A percentile compares a stretch with the other conserved stretches of the same genome.
These are phyloP conservation scores for Oidium heveae DNA, from an alignment of 2,329 filamentous ascomycete genomes.

Conservation along the genomic window DNA sequence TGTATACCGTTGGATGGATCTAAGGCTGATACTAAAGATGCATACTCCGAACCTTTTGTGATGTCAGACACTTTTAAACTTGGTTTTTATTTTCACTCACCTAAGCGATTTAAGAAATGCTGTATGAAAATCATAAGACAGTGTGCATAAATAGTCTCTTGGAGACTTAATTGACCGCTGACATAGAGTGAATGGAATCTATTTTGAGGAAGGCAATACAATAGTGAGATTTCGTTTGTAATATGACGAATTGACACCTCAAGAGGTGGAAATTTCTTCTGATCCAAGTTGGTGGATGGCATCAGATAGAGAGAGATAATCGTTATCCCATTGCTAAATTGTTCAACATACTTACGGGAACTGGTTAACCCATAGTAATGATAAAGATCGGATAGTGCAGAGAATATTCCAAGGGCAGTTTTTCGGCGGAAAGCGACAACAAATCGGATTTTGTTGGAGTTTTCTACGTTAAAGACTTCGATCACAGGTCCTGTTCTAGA, in stretches of 20 bases:
- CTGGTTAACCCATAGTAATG: constrained; percentile 97
- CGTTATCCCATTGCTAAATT: constrained; percentile 95
- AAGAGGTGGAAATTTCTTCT: constrained; percentile 45
- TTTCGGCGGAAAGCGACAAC: constrained; percentile 87
- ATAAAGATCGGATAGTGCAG: constrained; percentile 82
- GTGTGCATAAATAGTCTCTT: constrained; percentile 93
- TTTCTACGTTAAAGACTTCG: constrained; percentile 90
- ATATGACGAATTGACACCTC: constrained; percentile 95
- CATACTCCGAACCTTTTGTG: constrained; percentile 49
- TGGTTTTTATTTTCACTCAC: constrained; percentile 12
- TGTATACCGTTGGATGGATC: constrained; percentile 63
- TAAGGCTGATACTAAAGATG: constrained; percentile 57
- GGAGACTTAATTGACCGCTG: constrained; percentile 62
- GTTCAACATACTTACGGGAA: constrained; percentile 91
- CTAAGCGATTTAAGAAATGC: constrained; percentile 90
- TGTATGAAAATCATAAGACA: constrained; percentile 95
- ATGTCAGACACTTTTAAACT: not conserved
- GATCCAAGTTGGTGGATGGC: constrained; percentile 34
- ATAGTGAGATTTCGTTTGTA: constrained; percentile 88
- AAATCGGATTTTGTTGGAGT: constrained; percentile 70
- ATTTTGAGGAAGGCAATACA: constrained; percentile 96
- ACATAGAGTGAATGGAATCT: constrained; percentile 83
- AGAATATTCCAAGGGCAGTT: constrained; percentile 82
- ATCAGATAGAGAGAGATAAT: constrained; percentile 90
- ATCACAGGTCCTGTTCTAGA: constrained; percentile 79